Base-by-base conservation (phyloP, 495 filamentous ascomycete genomes). In the Arthonia radiata region DNA sequence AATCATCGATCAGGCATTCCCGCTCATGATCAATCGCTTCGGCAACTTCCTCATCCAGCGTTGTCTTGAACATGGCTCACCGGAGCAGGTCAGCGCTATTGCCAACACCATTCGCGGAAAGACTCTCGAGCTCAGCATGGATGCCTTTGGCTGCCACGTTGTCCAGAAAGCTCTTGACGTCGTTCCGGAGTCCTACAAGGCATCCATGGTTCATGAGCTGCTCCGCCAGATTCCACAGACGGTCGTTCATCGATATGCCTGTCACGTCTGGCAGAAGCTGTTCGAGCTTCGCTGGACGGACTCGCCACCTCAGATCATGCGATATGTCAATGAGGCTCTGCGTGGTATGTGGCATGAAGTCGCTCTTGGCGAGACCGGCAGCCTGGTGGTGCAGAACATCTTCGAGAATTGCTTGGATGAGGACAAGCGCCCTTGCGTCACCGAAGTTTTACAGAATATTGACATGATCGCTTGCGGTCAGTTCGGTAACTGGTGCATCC, bases 221-320 rank as follows among this genome's bases (percentile, higher is more conserved):
- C 64, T 94, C 23, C 77, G 83, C 37, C 71, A 81, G 22, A 94
- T 97, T 32, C 86, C 89, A 0, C 89, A 97, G 49, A 97, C 89
- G 7, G 83, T 97, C 30, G 78, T 93, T 42, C 86, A 97, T 50
- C 74, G 89, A 37, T 94, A 97, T 52, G 82, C 86, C 28, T 97
- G 86, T 35, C 86, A 97, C 44, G 86, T 97, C 36, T 97, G 86
- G 86, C 86, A 97, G 57, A 97, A 97, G 56, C 64, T 97, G n/a
- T 97, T 97, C 37, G 86, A 97, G 48, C 59, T 97, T 41, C 67
- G 86, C 35, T 97, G 86, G 86, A 76, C 65, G 33, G 74, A 79
- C 31, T 78, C 81, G 29, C 89, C 86, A 9, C 86, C 86, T 13
- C 82, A 93, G 47, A 89, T 97, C 46, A 94, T 97, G 86, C 74